These are phyloP conservation scores for Gossypium schwendimanii DNA, from an alignment of 441 rosid species.

Conservation along the genomic window DNA sequence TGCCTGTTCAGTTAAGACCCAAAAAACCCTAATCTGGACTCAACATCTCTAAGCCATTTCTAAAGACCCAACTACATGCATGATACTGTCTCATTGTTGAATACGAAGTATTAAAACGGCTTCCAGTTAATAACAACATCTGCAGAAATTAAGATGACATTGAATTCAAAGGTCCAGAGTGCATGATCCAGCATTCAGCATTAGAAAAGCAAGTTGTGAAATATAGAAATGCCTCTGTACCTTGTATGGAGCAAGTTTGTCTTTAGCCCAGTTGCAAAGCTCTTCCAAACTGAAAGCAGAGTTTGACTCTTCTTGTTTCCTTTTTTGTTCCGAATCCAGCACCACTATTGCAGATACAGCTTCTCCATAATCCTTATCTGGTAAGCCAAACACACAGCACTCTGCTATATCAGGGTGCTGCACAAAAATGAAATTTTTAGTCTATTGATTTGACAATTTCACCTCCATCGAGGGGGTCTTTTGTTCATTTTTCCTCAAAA, in stretches of 20 bases:
- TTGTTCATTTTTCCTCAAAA: background rate
- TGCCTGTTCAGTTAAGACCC: background rate
- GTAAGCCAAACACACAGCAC: conserved; percentile 88
- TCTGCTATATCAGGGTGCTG: conserved; percentile 84
- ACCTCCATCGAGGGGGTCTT: background rate
- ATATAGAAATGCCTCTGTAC: conserved; percentile 29
- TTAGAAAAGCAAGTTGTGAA: background rate
- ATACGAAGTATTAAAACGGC: background rate
- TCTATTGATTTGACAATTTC: background rate
- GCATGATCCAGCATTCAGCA: background rate
- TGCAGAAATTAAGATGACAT: background rate
- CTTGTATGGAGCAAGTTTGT: conserved; percentile 96
- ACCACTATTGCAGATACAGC: conserved; percentile 68
- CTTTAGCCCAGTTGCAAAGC: conserved; percentile 84
- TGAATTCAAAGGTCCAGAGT: background rate
- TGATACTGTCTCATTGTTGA: background rate
- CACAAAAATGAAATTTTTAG: conserved; percentile 13
- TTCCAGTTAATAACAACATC: background rate
- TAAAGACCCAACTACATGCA: background rate
- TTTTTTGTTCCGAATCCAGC: conserved; percentile 44
- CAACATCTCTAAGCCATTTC: background rate
- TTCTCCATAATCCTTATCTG: conserved; percentile 86
- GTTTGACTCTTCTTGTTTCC: conserved; percentile 37
- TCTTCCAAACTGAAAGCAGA: conserved; percentile 67
- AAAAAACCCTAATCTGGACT: background rate